These are phyloP conservation scores for Russula earlei DNA, from an alignment of 768 basidiomycete species.

Conservation along the genomic window DNA sequence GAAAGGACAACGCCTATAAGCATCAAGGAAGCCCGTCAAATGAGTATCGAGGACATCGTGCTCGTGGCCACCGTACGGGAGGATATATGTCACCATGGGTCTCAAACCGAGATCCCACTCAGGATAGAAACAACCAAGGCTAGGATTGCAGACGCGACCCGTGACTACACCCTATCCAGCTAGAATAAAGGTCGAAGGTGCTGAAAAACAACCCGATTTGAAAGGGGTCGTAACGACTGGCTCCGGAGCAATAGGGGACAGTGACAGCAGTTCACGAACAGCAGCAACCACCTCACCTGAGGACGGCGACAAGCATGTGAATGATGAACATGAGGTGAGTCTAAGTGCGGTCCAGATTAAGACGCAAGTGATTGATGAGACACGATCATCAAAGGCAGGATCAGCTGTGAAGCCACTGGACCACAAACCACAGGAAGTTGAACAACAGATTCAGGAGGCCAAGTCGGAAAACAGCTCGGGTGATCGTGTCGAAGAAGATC, in stretches of 20 bases:
- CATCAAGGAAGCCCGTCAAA: conserved; percentile 5
- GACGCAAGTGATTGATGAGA: background rate
- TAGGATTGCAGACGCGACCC: background rate
- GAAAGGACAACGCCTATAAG: conserved; percentile 3
- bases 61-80: conserved; percentile 16
- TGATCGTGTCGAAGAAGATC: background rate
- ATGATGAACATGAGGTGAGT: background rate
- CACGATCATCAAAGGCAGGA: background rate
- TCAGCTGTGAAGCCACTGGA: background rate
- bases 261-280: background rate
- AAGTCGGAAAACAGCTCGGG: background rate
- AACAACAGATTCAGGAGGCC: background rate
- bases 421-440: background rate
- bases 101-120: conserved; percentile 2
- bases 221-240: background rate
- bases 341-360: background rate
- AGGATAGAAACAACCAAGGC: background rate
- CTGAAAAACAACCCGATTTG: background rate
- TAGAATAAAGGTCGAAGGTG: background rate
- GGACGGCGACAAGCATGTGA: background rate
- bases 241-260: background rate
- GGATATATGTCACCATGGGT: background rate
- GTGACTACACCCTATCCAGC: background rate
- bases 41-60: conserved; percentile 11
- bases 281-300: background rate